Evolutionary conservation across 352 stramenopile genomes (phyloP).

Genomic region (Thraustochytrium striatum): DNA sequence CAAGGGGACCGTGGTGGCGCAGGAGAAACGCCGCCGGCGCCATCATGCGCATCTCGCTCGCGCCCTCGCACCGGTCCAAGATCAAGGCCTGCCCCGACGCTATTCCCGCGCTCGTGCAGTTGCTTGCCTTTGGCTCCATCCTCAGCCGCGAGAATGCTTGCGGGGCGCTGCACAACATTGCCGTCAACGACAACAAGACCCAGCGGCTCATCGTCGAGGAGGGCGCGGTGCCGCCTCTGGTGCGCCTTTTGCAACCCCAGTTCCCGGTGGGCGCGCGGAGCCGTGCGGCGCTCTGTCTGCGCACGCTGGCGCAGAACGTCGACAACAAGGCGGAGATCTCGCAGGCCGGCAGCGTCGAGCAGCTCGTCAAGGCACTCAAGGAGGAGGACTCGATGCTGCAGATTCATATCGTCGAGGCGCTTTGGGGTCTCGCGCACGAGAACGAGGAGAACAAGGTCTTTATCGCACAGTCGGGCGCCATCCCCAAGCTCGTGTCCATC

Average conservation of each 20-base stretch:
- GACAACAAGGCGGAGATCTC: conserved; percentile 19
- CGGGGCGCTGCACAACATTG: conserved; percentile 24
- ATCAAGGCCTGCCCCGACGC: conserved; percentile 12
- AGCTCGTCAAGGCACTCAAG: neutral
- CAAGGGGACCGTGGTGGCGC: neutral
- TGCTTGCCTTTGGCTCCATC: conserved; percentile 32
- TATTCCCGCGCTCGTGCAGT: conserved; percentile 42
- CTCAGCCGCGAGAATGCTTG: conserved; percentile 38
- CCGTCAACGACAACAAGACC: neutral
- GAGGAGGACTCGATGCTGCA: conserved; percentile 22
- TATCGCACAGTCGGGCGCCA: conserved; percentile 9
- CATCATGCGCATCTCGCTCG: conserved; percentile 29
- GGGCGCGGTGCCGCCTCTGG: conserved; percentile 11
- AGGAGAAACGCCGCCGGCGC: conserved; percentile 39
- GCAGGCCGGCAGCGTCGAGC: neutral
- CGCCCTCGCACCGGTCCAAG: neutral
- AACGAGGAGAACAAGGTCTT: conserved; percentile 32
- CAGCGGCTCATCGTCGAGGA: conserved; percentile 34
- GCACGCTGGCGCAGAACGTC: conserved; percentile 13
- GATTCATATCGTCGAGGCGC: conserved; percentile 17
- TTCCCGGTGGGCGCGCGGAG: neutral
- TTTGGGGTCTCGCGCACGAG: conserved; percentile 29
- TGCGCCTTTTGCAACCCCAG: conserved; percentile 2
- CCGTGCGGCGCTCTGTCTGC: conserved; percentile 24
- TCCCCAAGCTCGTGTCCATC: conserved; percentile 1